These are phyloP conservation scores for Aspergillus bombycis DNA, from an alignment of 2,329 filamentous ascomycete species.

Conservation along the genomic window DNA sequence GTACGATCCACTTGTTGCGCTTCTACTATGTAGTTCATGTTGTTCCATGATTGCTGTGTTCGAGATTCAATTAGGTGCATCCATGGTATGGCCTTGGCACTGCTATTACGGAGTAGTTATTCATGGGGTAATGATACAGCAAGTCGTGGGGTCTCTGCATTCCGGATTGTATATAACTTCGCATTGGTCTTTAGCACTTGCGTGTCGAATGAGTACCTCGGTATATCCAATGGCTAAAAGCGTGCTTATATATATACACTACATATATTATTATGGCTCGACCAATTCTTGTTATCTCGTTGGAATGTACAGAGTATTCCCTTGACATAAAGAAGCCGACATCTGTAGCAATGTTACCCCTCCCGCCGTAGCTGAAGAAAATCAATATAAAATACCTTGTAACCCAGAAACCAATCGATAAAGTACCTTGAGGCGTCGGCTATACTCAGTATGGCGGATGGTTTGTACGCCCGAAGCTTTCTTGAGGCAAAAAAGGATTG, in stretches of 20 bases:
- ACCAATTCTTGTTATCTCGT: no score
- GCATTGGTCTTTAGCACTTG: not conserved
- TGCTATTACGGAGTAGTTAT: not conserved
- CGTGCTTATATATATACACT: not conserved
- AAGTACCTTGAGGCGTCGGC: no score
- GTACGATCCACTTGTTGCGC: not conserved
- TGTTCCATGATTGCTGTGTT: not conserved
- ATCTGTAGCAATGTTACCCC: no score
- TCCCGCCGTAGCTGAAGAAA: not conserved
- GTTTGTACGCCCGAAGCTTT: no score
- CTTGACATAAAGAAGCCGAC: no score
- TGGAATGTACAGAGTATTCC: no score
- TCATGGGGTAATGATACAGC: not conserved
- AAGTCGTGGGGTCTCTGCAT: not conserved
- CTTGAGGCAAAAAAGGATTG: conserved; percentile 17
- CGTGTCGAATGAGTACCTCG: not conserved
- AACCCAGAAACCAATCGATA: not conserved
- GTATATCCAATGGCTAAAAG: not conserved
- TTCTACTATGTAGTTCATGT: not conserved
- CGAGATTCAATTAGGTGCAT: not conserved
- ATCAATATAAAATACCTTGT: not conserved
- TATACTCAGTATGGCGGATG: no score
- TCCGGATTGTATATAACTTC: not conserved
- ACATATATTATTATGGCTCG: not conserved
- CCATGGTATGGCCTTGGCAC: not conserved